Evolutionary conservation across 2,329 filamentous ascomycete species (phyloP).

Genomic region (Colletotrichum zoysiae): DNA sequence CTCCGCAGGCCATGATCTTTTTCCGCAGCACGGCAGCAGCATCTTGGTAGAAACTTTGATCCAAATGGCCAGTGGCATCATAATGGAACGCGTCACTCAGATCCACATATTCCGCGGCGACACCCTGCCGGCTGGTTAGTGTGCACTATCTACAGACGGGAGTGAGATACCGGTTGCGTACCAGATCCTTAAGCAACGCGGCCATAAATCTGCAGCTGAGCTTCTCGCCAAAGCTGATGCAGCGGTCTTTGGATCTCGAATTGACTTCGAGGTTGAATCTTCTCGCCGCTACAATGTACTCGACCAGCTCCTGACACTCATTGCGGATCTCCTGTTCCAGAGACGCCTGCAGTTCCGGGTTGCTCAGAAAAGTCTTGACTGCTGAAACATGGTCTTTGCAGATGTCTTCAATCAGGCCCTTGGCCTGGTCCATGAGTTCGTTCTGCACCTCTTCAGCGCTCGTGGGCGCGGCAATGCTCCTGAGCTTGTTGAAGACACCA

Average conservation of each 20-base stretch:
- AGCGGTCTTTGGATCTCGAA: conserved; percentile 83
- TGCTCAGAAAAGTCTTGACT: conserved; percentile 72
- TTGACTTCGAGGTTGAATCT: conserved; percentile 81
- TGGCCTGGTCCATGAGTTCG: conserved; percentile 73
- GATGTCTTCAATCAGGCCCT: conserved; percentile 82
- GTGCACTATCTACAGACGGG: neutral
- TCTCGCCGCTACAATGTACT: conserved; percentile 75
- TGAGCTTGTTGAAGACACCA: conserved; percentile 70
- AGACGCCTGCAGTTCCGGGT: conserved; percentile 66
- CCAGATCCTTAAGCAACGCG: conserved; percentile 81
- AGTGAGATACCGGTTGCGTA: conserved; percentile 46
- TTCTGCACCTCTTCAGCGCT: conserved; percentile 66
- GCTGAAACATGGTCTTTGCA: conserved; percentile 84
- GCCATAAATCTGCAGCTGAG: conserved; percentile 94
- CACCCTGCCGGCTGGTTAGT: conserved; percentile 64
- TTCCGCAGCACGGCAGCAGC: conserved; percentile 72
- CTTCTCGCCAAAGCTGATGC: conserved; percentile 96
- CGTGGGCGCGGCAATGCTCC: conserved; percentile 64
- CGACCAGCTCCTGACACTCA: conserved; percentile 85
- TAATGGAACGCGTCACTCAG: conserved; percentile 84
- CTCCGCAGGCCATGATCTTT: conserved; percentile 74
- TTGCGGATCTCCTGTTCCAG: conserved; percentile 77
- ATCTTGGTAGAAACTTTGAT: conserved; percentile 77
- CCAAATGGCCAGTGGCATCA: conserved; percentile 69
- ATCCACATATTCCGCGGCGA: conserved; percentile 91